Base-by-base conservation (phyloP, 352 stramenopile genomes). In the Globisporangium okanoganense region DNA sequence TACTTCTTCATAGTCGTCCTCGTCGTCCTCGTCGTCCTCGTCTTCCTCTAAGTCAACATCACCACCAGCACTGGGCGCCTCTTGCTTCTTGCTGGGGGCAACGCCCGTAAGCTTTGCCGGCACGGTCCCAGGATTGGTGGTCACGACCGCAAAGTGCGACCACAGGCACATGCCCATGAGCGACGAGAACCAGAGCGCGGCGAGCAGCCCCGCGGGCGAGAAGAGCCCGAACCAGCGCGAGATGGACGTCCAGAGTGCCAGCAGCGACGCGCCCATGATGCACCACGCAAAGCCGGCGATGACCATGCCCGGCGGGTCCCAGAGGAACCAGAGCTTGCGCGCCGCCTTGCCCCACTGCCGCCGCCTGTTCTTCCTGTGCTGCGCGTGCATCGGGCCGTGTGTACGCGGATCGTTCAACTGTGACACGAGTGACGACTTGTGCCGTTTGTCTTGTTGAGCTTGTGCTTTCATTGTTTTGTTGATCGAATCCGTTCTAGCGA, bases 101-200 rank as follows among this genome's bases (percentile, higher is more conserved):
- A 67, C 48, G 1, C 64, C 69, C 20, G 71, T 69, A 5, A 78
- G 71, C 38, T 71, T 75, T 25, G 54, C 72, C 2, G 83, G 85
- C 18, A 93, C 80, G 2, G 75, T 80, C n/a, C 80, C 86, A 7
- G 86, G 86, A 48, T 95, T 85, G 12, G 72, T 92, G 1, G 79
- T 95, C 69, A 92, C 84, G 60, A 89, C 79, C 35, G 77, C 73
- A 18, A 74, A 54, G 66, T 93, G 84, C 16, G 69, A 78, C 81
- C 81, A 91, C 60, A 90, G 77, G 58, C 78, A 88, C 78, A 93
- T 88, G 44, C 54, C 67, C 24, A 93, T 66, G n/a, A 87, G 78
- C 5, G 61, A 68, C 7, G 67, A 68, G 62, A 93, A 78, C 65
- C 72, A 81, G 20, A 79, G 5, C 13, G 54, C 62, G 56, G 82